A percentile compares a stretch with the other conserved stretches of the same genome.
Evolutionary conservation across 2,329 filamentous ascomycete species (phyloP).

Genomic region (Penicillium polonicum): DNA sequence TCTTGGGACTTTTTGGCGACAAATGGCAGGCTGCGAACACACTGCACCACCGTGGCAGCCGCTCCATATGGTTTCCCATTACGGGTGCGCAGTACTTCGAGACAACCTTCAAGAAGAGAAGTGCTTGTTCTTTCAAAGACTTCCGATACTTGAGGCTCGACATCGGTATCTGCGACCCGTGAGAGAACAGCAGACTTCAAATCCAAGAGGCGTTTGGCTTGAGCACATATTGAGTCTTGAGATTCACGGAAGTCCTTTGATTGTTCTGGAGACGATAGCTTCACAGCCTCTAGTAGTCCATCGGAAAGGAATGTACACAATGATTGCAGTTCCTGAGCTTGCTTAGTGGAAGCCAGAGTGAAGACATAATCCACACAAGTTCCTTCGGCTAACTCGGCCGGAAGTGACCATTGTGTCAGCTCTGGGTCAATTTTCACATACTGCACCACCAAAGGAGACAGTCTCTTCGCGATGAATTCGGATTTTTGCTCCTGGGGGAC

Average conservation of each 20-base stretch:
- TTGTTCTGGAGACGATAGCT: conserved; percentile 75
- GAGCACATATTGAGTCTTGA: conserved; percentile 65
- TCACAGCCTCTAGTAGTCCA: conserved; percentile 64
- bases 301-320: conserved; percentile 65
- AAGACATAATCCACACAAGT: conserved; percentile 43
- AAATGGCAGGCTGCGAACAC: conserved; percentile 47
- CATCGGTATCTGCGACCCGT: conserved; percentile 24
- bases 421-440: conserved; percentile 52
- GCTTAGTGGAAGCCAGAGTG: conserved; percentile 38
- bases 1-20: conserved; percentile 42
- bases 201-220: conserved; percentile 67
- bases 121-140: conserved; percentile 39
- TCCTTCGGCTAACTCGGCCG: conserved; percentile 37
- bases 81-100: conserved; percentile 51
- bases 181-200: conserved; percentile 48
- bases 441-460: conserved; percentile 55
- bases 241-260: conserved; percentile 73
- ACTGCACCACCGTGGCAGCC: conserved; percentile 56
- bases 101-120: conserved; percentile 48
- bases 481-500: conserved; percentile 50
- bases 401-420: conserved; percentile 52
- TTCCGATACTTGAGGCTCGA: conserved; percentile 29
- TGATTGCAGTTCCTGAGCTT: conserved; percentile 52
- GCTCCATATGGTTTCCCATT: conserved; percentile 69
- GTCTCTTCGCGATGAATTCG: conserved; percentile 47